Conservation (phyloP, 257 asterid species). For the Petunia axillaris region DNA sequence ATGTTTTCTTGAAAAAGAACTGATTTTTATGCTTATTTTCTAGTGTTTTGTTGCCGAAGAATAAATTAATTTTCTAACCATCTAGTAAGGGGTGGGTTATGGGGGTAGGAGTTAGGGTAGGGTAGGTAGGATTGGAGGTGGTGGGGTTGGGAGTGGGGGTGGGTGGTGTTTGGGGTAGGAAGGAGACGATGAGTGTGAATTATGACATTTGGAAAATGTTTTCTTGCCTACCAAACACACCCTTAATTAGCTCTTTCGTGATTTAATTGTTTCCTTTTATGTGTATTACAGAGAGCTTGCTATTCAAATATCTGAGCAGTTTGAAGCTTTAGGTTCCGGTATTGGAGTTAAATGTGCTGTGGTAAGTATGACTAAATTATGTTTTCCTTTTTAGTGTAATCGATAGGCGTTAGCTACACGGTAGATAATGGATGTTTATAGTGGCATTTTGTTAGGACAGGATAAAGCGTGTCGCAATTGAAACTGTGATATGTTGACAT, state of each 20-base stretch:
- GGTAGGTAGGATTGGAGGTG: too few relatives aligned
- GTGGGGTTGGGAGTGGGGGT: too few relatives aligned
- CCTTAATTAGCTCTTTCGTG: neutral
- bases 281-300: slow-evolving; percentile 69
- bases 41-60: too few relatives aligned
- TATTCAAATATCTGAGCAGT: slow-evolving; percentile 83
- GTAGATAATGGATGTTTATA: neutral
- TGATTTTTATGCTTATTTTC: too few relatives aligned
- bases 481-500: neutral
- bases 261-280: neutral
- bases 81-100: too few relatives aligned
- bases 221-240: too few relatives aligned
- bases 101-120: too few relatives aligned
- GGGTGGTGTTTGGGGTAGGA: too few relatives aligned
- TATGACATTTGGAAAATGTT: too few relatives aligned
- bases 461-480: neutral
- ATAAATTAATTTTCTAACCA: too few relatives aligned
- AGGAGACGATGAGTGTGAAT: too few relatives aligned
- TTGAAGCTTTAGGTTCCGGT: slow-evolving; percentile 86
- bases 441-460: neutral
- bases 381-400: neutral
- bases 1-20: too few relatives aligned
- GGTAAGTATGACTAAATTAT: slow-evolving; percentile 40
- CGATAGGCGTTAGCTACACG: neutral
- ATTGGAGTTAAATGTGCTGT: slow-evolving; percentile 77